phyloP scores from a whole-genome alignment of 2,329 filamentous ascomycete species.

The Hypomyces rosellus region DNA sequence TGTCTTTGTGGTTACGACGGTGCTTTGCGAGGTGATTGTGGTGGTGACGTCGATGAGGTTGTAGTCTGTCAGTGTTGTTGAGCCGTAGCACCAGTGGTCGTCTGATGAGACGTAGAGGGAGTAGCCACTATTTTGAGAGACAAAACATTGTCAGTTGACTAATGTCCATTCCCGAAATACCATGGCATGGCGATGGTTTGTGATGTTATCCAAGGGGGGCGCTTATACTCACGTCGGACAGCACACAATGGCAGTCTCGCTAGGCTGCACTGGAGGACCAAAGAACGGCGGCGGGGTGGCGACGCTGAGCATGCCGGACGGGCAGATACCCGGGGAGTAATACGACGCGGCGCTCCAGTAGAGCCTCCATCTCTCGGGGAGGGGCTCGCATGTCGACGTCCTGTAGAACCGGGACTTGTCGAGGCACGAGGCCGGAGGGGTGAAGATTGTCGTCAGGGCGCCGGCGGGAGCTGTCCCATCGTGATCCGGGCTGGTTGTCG shows the following conservation, averaged over 20 bases:
- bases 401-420: not conserved
- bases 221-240: not conserved
- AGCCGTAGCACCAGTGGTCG: not conserved
- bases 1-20: not conserved
- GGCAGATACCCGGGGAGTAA: constrained; percentile 1
- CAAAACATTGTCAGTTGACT: too few species aligned
- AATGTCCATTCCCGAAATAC: too few species aligned
- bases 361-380: not conserved
- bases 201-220: not conserved
- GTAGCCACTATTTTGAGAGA: not conserved
- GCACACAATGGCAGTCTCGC: constrained; percentile 1
- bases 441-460: not conserved
- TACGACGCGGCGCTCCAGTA: not conserved
- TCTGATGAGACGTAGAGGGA: not conserved
- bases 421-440: not conserved
- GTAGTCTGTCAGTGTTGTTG: not conserved
- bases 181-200: too few species aligned
- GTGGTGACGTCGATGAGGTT: not conserved
- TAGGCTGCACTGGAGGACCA: not conserved
- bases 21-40: not conserved
- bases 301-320: not conserved
- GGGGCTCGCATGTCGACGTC: not conserved
- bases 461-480: not conserved
- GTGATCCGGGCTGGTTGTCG: not conserved
- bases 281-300: not conserved